Conservation (phyloP, 164 flowering plant species). For the Houttuynia cordata region DNA sequence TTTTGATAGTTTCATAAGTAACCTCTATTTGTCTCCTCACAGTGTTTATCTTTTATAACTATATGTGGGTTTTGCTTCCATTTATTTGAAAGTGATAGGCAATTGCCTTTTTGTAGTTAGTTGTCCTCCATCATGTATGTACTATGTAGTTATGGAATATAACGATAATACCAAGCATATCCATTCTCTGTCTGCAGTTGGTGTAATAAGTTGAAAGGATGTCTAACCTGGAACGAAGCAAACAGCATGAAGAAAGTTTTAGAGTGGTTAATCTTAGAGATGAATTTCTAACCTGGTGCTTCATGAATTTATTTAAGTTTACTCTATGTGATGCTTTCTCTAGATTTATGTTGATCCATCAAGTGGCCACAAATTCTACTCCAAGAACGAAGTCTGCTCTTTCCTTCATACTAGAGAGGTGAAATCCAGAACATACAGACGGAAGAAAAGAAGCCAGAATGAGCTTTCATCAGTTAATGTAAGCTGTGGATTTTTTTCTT, state of each 20-base stretch:
- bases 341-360: neutral
- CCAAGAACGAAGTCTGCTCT: neutral
- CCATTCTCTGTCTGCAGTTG: too few relatives aligned
- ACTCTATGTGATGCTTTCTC: neutral
- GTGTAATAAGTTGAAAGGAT: too few relatives aligned
- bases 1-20: too few relatives aligned
- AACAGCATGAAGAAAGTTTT: neutral
- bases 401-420: neutral
- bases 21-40: too few relatives aligned
- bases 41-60: too few relatives aligned
- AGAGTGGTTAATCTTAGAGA: neutral
- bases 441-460: neutral
- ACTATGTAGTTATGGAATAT: too few relatives aligned
- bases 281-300: neutral
- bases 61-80: too few relatives aligned
- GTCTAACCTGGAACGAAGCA: neutral
- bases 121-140: too few relatives aligned
- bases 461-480: neutral
- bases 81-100: too few relatives aligned
- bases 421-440: neutral
- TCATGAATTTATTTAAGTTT: neutral
- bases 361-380: neutral
- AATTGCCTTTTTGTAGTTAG: too few relatives aligned
- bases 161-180: too few relatives aligned
- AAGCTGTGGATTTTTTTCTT: neutral